A percentile compares a stretch with the other conserved stretches of the same genome.
These are phyloP conservation scores for Euphrasia confusa DNA, from an alignment of 257 asterid genomes.

Conservation along the genomic window DNA sequence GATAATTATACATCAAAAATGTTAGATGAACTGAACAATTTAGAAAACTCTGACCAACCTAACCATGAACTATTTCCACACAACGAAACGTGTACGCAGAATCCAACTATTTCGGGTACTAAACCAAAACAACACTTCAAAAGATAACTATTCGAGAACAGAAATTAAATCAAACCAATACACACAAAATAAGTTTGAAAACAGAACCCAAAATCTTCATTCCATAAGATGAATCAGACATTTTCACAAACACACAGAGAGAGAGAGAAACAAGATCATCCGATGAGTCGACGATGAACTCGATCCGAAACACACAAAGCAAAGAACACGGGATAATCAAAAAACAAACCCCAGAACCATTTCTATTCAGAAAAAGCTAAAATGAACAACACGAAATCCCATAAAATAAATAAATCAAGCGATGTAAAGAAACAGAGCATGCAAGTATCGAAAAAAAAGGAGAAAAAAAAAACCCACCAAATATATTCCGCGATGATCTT, in stretches of 20 bases:
- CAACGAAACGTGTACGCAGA: not conserved
- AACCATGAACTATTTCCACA: not conserved
- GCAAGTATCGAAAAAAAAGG: not conserved
- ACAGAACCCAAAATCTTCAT: not conserved
- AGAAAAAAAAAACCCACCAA: constrained; percentile 33
- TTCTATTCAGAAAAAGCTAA: not conserved
- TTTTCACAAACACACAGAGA: too few species aligned
- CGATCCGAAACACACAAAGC: not conserved
- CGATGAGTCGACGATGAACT: not conserved
- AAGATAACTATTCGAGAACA: not conserved
- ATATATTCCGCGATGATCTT: constrained; percentile 56
- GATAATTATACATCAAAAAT: not conserved
- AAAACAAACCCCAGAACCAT: not conserved
- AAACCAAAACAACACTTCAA: not conserved
- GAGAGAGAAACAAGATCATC: too few species aligned
- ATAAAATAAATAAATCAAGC: constrained; percentile 2
- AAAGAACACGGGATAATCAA: not conserved
- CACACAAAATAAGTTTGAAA: not conserved
- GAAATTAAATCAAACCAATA: not conserved
- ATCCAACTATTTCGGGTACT: not conserved
- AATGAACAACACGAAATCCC: not conserved
- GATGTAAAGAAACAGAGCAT: not conserved
- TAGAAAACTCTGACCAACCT: not conserved
- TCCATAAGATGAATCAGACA: not conserved
- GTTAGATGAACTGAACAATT: not conserved